Conservation (phyloP, 2,329 filamentous ascomycete genomes). For the Claviceps sp. region DNA sequence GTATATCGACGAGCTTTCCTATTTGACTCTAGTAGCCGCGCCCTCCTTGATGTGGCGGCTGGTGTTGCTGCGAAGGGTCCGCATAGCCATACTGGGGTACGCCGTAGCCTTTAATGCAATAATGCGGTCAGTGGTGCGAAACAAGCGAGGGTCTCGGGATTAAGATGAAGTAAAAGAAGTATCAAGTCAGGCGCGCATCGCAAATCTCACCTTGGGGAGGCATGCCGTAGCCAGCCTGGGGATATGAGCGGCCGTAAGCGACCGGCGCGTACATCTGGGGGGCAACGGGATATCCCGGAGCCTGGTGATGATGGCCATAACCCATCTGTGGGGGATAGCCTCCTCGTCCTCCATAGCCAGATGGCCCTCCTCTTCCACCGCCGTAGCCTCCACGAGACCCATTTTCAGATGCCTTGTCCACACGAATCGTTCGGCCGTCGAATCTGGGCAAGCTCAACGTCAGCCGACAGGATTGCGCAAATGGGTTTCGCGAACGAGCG, state of each 20-base stretch:
- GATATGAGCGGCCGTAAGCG: slow-evolving; percentile 26
- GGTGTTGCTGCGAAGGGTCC: slow-evolving; percentile 12
- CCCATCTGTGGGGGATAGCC: slow-evolving; percentile 29
- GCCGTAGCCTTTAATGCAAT: slow-evolving; percentile 17
- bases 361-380: slow-evolving; percentile 24
- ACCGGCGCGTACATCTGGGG: slow-evolving; percentile 25
- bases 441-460: slow-evolving; percentile 43
- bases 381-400: slow-evolving; percentile 38
- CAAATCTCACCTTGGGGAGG: slow-evolving; percentile 26
- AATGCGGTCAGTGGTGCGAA: slow-evolving; percentile 4
- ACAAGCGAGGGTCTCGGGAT: neutral
- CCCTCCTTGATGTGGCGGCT: slow-evolving; percentile 11
- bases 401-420: slow-evolving; percentile 87
- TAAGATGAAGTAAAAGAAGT: neutral
- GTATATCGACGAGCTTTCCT: neutral
- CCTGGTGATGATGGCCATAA: slow-evolving; percentile 24
- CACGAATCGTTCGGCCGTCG: slow-evolving; percentile 85
- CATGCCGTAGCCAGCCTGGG: slow-evolving; percentile 22
- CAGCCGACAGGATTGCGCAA: slow-evolving; percentile 2
- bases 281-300: slow-evolving; percentile 21
- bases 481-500: neutral
- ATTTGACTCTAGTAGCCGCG: slow-evolving; percentile 9
- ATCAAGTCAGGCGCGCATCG: neutral
- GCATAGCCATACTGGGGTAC: slow-evolving; percentile 31
- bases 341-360: slow-evolving; percentile 29